Conservation (phyloP, 257 asterid genomes). For the Solanum ahanhuiri region DNA sequence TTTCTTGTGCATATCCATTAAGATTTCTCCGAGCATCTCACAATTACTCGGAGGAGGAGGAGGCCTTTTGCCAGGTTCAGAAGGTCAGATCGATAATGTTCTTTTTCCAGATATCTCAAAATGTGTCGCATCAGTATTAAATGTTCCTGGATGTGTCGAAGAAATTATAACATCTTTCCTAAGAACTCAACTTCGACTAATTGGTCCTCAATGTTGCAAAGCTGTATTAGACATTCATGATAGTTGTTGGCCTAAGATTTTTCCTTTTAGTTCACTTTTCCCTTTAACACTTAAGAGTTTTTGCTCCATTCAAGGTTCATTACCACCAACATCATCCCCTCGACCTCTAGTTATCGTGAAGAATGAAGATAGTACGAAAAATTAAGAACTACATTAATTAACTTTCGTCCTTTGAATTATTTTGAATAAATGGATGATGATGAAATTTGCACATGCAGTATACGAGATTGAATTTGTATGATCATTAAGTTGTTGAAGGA, state of each 20-base stretch:
- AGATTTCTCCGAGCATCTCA: not conserved
- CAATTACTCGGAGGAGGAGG: not conserved
- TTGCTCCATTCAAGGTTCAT: conserved; percentile 1
- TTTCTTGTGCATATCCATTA: not conserved
- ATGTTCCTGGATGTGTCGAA: conserved; percentile 9
- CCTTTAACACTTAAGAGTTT: conserved; percentile 3
- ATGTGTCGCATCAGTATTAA: conserved; percentile 7
- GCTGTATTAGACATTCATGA: conserved; percentile 7
- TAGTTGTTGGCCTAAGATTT: conserved; percentile 13
- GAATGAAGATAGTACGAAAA: not conserved
- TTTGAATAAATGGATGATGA: not conserved
- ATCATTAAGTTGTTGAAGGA: not conserved
- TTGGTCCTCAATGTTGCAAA: conserved; percentile 23
- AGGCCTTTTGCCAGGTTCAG: not conserved
- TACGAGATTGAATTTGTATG: not conserved
- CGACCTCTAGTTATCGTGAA: not conserved
- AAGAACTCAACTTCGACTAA: not conserved
- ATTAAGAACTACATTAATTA: not conserved
- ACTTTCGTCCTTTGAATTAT: not conserved
- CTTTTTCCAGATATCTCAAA: not conserved
- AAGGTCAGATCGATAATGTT: not conserved
- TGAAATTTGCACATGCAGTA: not conserved
- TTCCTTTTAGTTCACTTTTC: conserved; percentile 12
- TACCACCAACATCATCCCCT: not conserved
- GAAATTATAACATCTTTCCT: conserved; percentile 11